Evolutionary conservation across 176 grass and related monocot genomes (phyloP).

Genomic region (Raddia distichophylla): DNA sequence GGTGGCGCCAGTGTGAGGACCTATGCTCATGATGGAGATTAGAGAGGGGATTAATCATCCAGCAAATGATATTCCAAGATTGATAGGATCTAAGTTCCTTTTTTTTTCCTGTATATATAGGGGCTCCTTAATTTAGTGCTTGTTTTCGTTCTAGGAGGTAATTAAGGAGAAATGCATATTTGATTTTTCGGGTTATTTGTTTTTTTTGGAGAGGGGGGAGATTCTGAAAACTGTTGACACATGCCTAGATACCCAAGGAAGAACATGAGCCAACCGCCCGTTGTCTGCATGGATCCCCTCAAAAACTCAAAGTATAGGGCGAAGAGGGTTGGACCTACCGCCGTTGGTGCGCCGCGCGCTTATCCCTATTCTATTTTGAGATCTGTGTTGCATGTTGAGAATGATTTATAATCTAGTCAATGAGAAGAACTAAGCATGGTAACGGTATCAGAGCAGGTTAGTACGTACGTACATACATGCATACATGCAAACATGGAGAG

Average conservation of each 20-base stretch:
- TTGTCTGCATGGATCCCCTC: slow-evolving; percentile 22
- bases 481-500: too few relatives aligned
- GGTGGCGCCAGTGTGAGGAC: too few relatives aligned
- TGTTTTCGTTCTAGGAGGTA: slow-evolving; percentile 15
- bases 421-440: background rate
- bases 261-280: slow-evolving; percentile 34
- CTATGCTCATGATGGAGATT: slow-evolving; percentile 2
- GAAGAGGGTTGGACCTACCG: slow-evolving; percentile 28
- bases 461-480: too few relatives aligned
- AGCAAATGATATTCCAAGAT: slow-evolving; percentile 24
- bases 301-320: too few relatives aligned
- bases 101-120: background rate
- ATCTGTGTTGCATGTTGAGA: background rate
- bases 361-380: background rate
- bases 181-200: background rate
- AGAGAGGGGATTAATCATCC: background rate
- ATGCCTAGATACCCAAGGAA: slow-evolving; percentile 43
- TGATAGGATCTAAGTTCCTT: slow-evolving; percentile 33
- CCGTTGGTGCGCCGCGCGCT: background rate
- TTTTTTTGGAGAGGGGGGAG: background rate
- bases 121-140: background rate
- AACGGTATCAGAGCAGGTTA: too few relatives aligned
- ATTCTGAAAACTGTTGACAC: slow-evolving; percentile 8
- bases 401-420: background rate
- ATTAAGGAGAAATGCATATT: background rate